These are phyloP conservation scores for Colletotrichum sp. DNA, from an alignment of 2,329 filamentous ascomycete genomes.

Conservation along the genomic window DNA sequence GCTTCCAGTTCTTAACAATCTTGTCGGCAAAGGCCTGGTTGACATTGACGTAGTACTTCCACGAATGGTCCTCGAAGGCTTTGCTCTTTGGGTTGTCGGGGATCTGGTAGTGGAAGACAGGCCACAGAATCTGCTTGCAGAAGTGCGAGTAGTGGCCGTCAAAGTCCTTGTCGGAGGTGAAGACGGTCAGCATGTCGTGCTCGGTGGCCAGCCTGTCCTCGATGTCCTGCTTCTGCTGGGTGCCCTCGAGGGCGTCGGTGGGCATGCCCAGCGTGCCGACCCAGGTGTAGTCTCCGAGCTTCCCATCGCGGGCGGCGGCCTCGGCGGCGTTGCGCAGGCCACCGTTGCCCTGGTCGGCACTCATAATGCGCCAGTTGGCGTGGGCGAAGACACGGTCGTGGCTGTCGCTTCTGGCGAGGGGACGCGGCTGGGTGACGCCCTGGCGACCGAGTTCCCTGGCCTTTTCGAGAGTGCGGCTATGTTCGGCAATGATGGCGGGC, in stretches of 20 bases:
- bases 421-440: slow-evolving; percentile 61
- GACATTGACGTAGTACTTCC: slow-evolving; percentile 90
- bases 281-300: slow-evolving; percentile 80
- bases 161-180: slow-evolving; percentile 88
- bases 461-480: slow-evolving; percentile 62
- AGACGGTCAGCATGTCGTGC: slow-evolving; percentile 83
- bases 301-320: slow-evolving; percentile 73
- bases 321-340: slow-evolving; percentile 88
- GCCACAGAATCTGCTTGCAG: slow-evolving; percentile 98
- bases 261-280: slow-evolving; percentile 94
- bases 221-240: slow-evolving; percentile 81
- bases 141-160: slow-evolving; percentile 95
- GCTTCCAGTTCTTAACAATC: slow-evolving; percentile 91
- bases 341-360: slow-evolving; percentile 90
- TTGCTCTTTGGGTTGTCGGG: slow-evolving; percentile 98
- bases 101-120: slow-evolving; percentile 97
- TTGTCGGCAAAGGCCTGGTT: slow-evolving; percentile 93
- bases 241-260: slow-evolving; percentile 80
- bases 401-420: slow-evolving; percentile 61
- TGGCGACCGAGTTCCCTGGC: slow-evolving; percentile 62
- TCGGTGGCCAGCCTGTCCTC: slow-evolving; percentile 81
- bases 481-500: slow-evolving; percentile 77
- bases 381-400: slow-evolving; percentile 75
- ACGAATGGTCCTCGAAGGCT: slow-evolving; percentile 95
- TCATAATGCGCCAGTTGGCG: slow-evolving; percentile 83